Conservation (phyloP, 2,329 filamentous ascomycete species). For the Tolypocladium amazonense region DNA sequence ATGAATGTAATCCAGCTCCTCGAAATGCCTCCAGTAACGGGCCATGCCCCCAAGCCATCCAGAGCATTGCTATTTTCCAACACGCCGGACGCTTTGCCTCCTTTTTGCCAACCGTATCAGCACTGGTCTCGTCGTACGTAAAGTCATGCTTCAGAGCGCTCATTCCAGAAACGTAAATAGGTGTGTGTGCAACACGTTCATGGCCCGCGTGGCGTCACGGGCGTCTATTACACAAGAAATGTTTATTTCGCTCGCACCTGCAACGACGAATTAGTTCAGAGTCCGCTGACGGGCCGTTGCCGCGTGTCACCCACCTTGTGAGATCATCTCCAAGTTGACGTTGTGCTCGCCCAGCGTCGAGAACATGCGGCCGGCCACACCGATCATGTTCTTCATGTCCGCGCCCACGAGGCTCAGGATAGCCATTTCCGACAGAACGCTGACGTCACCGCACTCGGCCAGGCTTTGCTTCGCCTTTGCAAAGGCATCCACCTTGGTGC, state of each 20-base stretch:
- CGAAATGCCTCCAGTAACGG: background rate
- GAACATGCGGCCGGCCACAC: slow-evolving; percentile 91
- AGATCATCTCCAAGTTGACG: slow-evolving; percentile 99
- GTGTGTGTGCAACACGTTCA: slow-evolving; percentile 94
- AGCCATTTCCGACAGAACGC: slow-evolving; percentile 83
- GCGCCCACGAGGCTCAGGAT: slow-evolving; percentile 91
- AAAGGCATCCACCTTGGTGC: slow-evolving; percentile 50
- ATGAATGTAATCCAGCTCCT: background rate
- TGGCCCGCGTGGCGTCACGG: slow-evolving; percentile 78
- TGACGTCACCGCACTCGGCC: slow-evolving; percentile 75
- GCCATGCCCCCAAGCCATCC: background rate
- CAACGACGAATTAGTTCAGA: background rate
- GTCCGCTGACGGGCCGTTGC: background rate
- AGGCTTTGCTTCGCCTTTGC: slow-evolving; percentile 62
- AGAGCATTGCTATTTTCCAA: background rate
- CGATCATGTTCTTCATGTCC: slow-evolving; percentile 96
- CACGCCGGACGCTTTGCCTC: background rate
- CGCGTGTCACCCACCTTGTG: slow-evolving; percentile 57
- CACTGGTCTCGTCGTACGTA: background rate
- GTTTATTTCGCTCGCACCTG: slow-evolving; percentile 96
- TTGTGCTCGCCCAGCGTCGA: slow-evolving; percentile 85
- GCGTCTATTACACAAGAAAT: slow-evolving; percentile 97
- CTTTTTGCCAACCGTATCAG: background rate
- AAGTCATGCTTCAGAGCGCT: background rate
- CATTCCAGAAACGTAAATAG: slow-evolving; percentile 86